Conservation (phyloP, 352 stramenopile genomes). For the Phytophthora tentaculata region DNA sequence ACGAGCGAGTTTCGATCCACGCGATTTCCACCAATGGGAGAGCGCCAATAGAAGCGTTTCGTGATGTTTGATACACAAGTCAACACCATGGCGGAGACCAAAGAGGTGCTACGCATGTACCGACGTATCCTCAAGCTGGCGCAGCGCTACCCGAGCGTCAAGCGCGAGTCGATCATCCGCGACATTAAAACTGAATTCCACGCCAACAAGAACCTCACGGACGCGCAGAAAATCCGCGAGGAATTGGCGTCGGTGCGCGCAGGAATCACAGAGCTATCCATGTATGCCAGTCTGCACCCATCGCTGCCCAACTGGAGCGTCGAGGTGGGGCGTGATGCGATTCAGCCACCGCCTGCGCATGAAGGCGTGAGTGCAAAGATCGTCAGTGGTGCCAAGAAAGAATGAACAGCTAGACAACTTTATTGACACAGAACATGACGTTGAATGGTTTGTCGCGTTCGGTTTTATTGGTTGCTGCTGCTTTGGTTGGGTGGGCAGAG, state of each 20-base stretch:
- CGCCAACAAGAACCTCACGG: constrained; percentile 70
- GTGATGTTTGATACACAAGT: constrained; percentile 21
- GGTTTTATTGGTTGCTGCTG: constrained; percentile 27
- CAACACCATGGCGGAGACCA: constrained; percentile 45
- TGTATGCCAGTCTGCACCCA: constrained; percentile 76
- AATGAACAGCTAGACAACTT: constrained; percentile 27
- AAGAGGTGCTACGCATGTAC: constrained; percentile 81
- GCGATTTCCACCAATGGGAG: constrained; percentile 36
- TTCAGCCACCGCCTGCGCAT: constrained; percentile 23
- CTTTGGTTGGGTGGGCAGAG: constrained; percentile 41
- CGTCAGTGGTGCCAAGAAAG: constrained; percentile 43
- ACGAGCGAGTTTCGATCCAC: constrained; percentile 23
- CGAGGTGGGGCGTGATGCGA: constrained; percentile 68
- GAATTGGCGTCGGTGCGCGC: constrained; percentile 72
- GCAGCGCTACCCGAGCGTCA: constrained; percentile 85
- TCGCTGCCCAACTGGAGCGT: constrained; percentile 68
- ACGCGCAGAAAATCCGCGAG: constrained; percentile 62
- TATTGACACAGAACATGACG: constrained; percentile 15
- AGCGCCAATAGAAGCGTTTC: neutral
- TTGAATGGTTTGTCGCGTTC: constrained; percentile 2
- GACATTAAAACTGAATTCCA: constrained; percentile 90
- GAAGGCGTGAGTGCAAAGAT: constrained; percentile 50
- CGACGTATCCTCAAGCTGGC: constrained; percentile 85
- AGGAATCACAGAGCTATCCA: constrained; percentile 78
- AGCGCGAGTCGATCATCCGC: constrained; percentile 78